Conservation (phyloP, 345 rosid species). For the Eucalyptus decipiens region DNA sequence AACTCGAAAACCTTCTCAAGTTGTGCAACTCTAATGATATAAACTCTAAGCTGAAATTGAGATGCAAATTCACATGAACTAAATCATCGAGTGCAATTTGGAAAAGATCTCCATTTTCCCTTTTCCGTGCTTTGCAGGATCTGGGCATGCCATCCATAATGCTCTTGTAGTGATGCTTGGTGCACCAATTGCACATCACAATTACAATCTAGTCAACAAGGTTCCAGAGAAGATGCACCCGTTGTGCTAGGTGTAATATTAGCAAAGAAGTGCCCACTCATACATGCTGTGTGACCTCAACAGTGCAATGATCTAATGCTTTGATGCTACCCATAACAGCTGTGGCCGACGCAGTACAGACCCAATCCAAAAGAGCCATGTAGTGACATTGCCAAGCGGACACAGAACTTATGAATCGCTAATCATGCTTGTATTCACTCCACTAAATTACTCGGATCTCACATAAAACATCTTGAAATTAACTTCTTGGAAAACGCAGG, state of each 20-base stretch:
- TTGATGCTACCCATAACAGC: background rate
- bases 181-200: background rate
- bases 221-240: background rate
- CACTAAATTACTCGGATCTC: background rate
- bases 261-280: background rate
- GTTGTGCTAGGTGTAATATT: background rate
- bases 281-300: background rate
- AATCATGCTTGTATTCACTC: background rate
- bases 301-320: background rate
- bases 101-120: background rate
- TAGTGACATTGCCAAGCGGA: background rate
- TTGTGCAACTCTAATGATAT: background rate
- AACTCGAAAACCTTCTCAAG: background rate
- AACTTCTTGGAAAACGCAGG: background rate
- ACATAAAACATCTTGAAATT: background rate
- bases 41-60: background rate
- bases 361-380: background rate
- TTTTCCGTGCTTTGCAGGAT: background rate
- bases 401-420: background rate
- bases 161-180: background rate
- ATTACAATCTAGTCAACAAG: background rate
- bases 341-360: background rate
- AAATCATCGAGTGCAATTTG: background rate
- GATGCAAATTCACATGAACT: background rate
- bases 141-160: background rate